Percentiles rank a stretch among this genome's conserved stretches.
Evolutionary conservation across 2,329 filamentous ascomycete species (phyloP).

Genomic region (Aspergillus ochraceoroseus): DNA sequence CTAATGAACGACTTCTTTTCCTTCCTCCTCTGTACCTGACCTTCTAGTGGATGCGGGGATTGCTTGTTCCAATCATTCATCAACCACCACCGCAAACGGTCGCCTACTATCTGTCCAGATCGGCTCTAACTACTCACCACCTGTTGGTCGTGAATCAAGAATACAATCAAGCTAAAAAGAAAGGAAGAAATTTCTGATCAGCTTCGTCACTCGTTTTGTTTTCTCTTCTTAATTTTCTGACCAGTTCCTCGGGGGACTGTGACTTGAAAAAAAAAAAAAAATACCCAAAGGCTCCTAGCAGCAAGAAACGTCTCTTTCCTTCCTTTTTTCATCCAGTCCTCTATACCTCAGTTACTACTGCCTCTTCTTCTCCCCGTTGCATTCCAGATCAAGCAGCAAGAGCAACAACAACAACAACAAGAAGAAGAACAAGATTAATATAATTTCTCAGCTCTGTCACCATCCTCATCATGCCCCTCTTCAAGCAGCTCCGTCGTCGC

Average conservation of each 20-base stretch:
- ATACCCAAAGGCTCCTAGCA: not conserved
- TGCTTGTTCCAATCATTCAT: slow-evolving; percentile 20
- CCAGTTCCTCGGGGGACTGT: too few relatives aligned
- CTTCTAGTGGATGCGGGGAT: slow-evolving; percentile 18
- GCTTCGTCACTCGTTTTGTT: slow-evolving; percentile 9
- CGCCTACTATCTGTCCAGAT: slow-evolving; percentile 20
- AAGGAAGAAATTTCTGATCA: too few relatives aligned
- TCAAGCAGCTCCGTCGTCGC: slow-evolving; percentile 70
- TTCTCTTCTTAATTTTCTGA: too few relatives aligned
- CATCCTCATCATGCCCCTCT: slow-evolving; percentile 58
- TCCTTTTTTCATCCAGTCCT: slow-evolving; percentile 13
- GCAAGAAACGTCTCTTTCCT: slow-evolving; percentile 6
- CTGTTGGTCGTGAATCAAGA: too few relatives aligned
- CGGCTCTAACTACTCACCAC: too few relatives aligned
- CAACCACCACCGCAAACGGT: slow-evolving; percentile 35
- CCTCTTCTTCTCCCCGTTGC: not conserved
- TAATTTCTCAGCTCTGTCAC: too few relatives aligned
- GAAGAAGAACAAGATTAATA: too few relatives aligned
- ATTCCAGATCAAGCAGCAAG: not conserved
- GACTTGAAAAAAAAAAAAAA: too few relatives aligned
- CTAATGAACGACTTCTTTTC: slow-evolving; percentile 4
- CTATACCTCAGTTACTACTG: not conserved
- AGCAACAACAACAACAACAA: slow-evolving; percentile 2
- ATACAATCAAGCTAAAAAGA: too few relatives aligned
- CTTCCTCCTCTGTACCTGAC: slow-evolving; percentile 6